Evolutionary conservation across 2,329 filamentous ascomycete genomes (phyloP).

Genomic region (Teratosphaeriaceae sp.): DNA sequence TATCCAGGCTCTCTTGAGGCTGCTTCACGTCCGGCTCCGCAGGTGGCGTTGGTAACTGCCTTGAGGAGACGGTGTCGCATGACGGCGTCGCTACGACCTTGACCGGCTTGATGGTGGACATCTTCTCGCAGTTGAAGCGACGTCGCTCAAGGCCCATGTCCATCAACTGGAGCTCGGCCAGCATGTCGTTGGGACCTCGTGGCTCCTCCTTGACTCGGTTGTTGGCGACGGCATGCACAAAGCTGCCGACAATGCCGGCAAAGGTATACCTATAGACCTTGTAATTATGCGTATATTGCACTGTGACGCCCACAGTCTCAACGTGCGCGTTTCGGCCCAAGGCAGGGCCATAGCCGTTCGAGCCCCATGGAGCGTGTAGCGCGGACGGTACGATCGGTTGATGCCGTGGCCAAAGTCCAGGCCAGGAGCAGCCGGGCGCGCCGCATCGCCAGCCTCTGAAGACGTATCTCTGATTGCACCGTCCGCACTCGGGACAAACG

Average conservation of each 20-base stretch:
- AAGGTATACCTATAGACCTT: constrained; percentile 42
- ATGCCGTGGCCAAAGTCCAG: constrained; percentile 19
- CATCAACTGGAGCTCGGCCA: constrained; percentile 38
- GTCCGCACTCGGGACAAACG: constrained; percentile 57
- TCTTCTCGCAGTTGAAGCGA: constrained; percentile 16
- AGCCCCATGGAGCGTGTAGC: constrained; percentile 24
- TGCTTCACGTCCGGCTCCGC: too few relatives aligned
- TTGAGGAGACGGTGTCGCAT: background rate
- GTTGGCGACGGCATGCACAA: constrained; percentile 54
- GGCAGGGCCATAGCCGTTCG: constrained; percentile 21
- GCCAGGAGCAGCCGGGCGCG: constrained; percentile 43
- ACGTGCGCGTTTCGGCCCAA: constrained; percentile 22
- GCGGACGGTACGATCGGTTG: constrained; percentile 17
- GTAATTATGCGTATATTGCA: constrained; percentile 34
- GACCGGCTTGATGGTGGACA: constrained; percentile 12
- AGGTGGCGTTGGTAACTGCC: background rate
- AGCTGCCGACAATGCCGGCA: constrained; percentile 36
- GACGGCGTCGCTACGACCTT: background rate
- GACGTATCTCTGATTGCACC: constrained; percentile 53
- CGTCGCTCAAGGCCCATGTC: constrained; percentile 34
- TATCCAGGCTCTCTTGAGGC: too few relatives aligned
- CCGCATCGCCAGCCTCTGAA: constrained; percentile 60
- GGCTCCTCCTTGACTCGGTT: constrained; percentile 43
- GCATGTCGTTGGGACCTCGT: constrained; percentile 57
- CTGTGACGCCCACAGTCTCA: constrained; percentile 27